Evolutionary conservation across 108 stramenopile species (phyloP), one percentile per base, ranked within the genome.

Genomic region (Cyclotella distinguenda): DNA sequence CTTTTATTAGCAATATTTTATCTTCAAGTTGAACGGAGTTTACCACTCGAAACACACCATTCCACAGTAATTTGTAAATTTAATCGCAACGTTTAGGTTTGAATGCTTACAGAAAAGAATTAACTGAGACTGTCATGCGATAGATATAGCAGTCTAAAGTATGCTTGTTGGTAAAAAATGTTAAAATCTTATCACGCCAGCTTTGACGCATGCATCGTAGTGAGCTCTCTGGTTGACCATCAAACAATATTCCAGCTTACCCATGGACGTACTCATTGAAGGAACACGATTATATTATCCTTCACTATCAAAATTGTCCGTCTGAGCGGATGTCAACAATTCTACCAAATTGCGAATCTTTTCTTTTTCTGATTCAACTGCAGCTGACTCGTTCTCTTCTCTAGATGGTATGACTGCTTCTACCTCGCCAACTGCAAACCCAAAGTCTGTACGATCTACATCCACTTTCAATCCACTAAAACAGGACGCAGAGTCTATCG

Each of bases 221-320:
- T 59, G 77, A 28, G 44, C 36, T 21, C 43, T 65, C 8, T 28
- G 23, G 22, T 73, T 60, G 11, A 52, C 57, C 49, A 67, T 71
- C 66, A 78, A 55, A 26, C 55, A 73, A 52, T 46, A 68, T 36
- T 72, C 77, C 2, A 78, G 65, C 44, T 78, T 78, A 53, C 77
- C 71, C 40, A 72, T 68, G 6, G 71, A 42, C 34, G n/a, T n/a
- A n/a, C n/a, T n/a, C n/a, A 51, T 27, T 7, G 32, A 36, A 16
- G 1, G 3, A 10, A 7, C 16, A 2, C 5, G 12, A 3, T 8
- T 12, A 6, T 47, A 9, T 21, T 19, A 32, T 11, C 31, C 31
- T 0, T 34, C 23, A 9, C 30, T 25, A 26, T 1, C 32, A 34
- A 13, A 15, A 35, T 23, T 30, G 12, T 58, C 61, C 31, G 40